phyloP scores from a whole-genome alignment of 139 green algal species.

The Asterochloris erici region DNA sequence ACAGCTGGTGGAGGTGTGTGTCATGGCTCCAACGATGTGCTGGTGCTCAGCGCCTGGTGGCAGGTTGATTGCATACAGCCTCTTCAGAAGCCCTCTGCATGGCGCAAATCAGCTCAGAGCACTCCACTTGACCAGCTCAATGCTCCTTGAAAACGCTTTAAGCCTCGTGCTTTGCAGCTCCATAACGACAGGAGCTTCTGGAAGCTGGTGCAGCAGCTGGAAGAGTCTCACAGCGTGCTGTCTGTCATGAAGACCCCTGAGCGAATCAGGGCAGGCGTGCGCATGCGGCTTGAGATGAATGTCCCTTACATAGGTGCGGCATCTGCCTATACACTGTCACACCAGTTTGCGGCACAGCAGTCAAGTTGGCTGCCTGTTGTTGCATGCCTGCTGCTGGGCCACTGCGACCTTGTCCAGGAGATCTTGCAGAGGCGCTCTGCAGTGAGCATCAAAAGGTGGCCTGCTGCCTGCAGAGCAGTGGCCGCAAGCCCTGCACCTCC shows the following conservation, averaged over 20 bases:
- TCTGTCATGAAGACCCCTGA: conserved; percentile 20
- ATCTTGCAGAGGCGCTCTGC: not conserved
- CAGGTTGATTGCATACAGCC: not conserved
- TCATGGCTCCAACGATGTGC: not conserved
- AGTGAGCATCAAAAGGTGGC: not conserved
- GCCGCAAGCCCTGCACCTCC: conserved; percentile 57
- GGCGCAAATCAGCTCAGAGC: not conserved
- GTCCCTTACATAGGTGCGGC: conserved; percentile 39
- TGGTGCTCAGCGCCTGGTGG: not conserved
- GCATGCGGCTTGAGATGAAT: conserved; percentile 49
- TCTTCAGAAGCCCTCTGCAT: not conserved
- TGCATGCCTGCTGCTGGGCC: not conserved
- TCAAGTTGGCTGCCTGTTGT: too few relatives aligned
- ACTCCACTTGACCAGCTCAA: not conserved
- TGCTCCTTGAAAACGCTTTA: not conserved
- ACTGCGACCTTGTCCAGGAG: not conserved
- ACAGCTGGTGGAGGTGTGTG: conserved; percentile 50
- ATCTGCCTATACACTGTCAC: not conserved
- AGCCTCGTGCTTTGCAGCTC: conserved; percentile 10
- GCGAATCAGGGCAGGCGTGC: conserved; percentile 45
- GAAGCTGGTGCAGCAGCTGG: conserved; percentile 26
- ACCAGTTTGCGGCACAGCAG: not conserved
- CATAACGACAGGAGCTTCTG: conserved; percentile 52
- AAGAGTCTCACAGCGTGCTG: conserved; percentile 18
- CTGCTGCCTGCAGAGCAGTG: conserved; percentile 33